These are phyloP conservation scores for Trebouxia sp. DNA, from an alignment of 139 green algal species.

Conservation along the genomic window DNA sequence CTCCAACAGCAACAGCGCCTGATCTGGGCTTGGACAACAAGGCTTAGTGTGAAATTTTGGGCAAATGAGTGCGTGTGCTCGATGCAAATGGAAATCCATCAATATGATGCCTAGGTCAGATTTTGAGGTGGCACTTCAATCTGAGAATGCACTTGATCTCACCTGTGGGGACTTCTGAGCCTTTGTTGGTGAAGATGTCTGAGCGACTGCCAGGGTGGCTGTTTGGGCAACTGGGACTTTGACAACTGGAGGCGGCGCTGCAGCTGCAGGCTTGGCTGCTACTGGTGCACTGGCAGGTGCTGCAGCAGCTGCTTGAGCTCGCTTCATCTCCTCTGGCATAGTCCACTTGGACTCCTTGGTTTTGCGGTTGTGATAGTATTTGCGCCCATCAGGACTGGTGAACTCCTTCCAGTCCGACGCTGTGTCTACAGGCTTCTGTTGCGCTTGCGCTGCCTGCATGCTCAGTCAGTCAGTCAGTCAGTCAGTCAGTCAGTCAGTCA, in stretches of 20 bases:
- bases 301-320: conserved; percentile 27
- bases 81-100: too few species aligned
- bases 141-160: too few species aligned
- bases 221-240: conserved; percentile 2
- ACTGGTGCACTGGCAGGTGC: conserved; percentile 1
- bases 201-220: background rate
- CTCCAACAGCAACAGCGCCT: too few species aligned
- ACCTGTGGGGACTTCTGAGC: conserved; percentile 7
- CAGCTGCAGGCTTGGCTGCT: background rate
- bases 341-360: conserved; percentile 77
- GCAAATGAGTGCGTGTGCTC: too few species aligned
- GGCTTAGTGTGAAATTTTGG: too few species aligned
- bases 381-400: conserved; percentile 79
- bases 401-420: conserved; percentile 78
- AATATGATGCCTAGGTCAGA: too few species aligned
- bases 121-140: too few species aligned
- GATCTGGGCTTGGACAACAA: too few species aligned
- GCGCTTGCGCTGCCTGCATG: too few species aligned
- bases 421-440: conserved; percentile 1
- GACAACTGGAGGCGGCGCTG: background rate
- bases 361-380: conserved; percentile 90
- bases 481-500: too few species aligned
- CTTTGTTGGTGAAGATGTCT: too few species aligned
- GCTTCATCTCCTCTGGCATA: conserved; percentile 77
- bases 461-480: too few species aligned